Base-by-base conservation (phyloP, 179 eudicot species). In the Beta corolliflora region DNA sequence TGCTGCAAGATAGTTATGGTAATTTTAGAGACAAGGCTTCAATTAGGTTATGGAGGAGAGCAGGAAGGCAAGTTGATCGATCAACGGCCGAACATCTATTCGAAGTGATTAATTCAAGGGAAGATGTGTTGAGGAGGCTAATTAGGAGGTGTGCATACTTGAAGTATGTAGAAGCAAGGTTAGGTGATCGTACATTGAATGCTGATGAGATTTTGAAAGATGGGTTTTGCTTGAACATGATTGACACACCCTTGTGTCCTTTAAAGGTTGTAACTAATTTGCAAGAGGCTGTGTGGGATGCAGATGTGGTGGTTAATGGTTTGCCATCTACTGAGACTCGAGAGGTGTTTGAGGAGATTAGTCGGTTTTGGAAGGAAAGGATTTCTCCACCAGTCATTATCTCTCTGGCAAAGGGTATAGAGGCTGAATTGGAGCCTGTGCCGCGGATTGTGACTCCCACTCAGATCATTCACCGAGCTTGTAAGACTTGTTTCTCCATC, bases 231-330 rank as follows among this genome's bases (percentile, higher is more conserved):
- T 88, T 93, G 81, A 95, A 95, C 81, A 93, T 93, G 98, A 89
- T 93, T 75, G 98, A 93, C 71, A 93, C 98, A 2, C 98, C 98
- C 5, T 84, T 93, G 73, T 93, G 94, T 67, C 97, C 98, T 45
- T 83, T 93, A 81, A 93, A 93, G 76, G 98, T 93, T 41, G 98
- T 93, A 31, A 92, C 98, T 18, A 93, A 93, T 73, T 88, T 93
- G 83, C 98, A 93, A 84, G 98, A 93, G 86, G 97, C 98, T 79
- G 97, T 93, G 73, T 93, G 98, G 99, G 97, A 95, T 79, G 99
- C 99, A 13, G 99, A 95, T 84, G 81, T 95, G 13, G 95, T 94
- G 31, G 84, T 95, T 14, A 95, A 94, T 82, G 99, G 98, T 4
- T 83, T 94, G 90, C 99, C 99, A n/a, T 95, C 99, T 2, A 95